These are phyloP conservation scores for Theileria parva DNA, from an alignment of 169 alveolate genomes.

Conservation along the genomic window DNA sequence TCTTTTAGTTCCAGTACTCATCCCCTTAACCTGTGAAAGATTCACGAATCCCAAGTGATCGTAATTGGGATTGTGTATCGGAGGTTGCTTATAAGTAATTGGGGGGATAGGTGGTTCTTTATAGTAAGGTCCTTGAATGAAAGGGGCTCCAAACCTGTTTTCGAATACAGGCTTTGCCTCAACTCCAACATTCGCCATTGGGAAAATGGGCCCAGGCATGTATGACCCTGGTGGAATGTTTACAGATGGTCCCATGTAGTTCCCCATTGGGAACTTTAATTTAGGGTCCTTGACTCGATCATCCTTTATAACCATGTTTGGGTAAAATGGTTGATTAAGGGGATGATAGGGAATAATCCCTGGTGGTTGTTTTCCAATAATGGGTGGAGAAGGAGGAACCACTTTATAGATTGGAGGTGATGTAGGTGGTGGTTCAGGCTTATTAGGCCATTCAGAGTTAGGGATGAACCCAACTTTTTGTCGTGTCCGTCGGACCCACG, in stretches of 20 bases:
- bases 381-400: conserved; percentile 20
- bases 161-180: conserved; percentile 22
- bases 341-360: conserved; percentile 29
- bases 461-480: conserved; percentile 6
- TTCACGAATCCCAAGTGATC: neutral
- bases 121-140: conserved; percentile 9
- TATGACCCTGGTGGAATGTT: conserved; percentile 36
- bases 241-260: conserved; percentile 31
- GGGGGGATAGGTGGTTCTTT: conserved; percentile 3
- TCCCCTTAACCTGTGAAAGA: conserved; percentile 7
- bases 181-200: conserved; percentile 44
- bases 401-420: conserved; percentile 1
- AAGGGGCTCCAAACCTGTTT: neutral
- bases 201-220: conserved; percentile 40
- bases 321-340: conserved; percentile 47
- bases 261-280: conserved; percentile 42
- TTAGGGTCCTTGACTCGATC: conserved; percentile 43
- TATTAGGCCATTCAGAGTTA: neutral
- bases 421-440: conserved; percentile 1
- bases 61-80: neutral
- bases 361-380: conserved; percentile 42
- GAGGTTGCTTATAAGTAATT: conserved; percentile 10
- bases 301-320: conserved; percentile 43
- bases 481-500: conserved; percentile 12
- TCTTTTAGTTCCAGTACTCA: neutral